These are phyloP conservation scores for Asterella californica DNA, from an alignment of 225 moss, liverwort and hornwort genomes.

Conservation along the genomic window DNA sequence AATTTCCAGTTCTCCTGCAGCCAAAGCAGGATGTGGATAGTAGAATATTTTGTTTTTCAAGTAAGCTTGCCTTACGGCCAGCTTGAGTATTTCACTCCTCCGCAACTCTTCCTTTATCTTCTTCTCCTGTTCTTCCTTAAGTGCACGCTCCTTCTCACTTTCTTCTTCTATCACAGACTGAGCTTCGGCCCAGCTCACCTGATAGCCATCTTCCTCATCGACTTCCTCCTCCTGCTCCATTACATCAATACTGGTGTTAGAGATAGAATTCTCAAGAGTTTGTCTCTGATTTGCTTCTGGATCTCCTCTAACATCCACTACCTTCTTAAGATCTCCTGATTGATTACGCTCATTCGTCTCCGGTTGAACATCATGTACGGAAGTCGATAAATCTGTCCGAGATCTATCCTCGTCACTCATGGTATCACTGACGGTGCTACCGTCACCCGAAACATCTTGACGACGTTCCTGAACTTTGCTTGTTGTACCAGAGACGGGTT, in stretches of 20 bases:
- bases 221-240: background rate
- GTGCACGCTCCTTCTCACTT: constrained; percentile 6
- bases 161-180: constrained; percentile 13
- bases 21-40: constrained; percentile 28
- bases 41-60: constrained; percentile 36
- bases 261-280: background rate
- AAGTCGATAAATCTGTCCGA: background rate
- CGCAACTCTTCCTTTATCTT: constrained; percentile 17
- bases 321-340: background rate
- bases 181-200: constrained; percentile 1
- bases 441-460: constrained; percentile 12
- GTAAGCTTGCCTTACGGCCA: constrained; percentile 24
- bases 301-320: background rate
- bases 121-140: constrained; percentile 17
- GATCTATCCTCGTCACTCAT: constrained; percentile 7
- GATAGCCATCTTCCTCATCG: background rate
- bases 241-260: background rate
- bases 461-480: constrained; percentile 28
- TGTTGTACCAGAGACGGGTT: constrained; percentile 20
- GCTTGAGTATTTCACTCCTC: constrained; percentile 23
- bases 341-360: constrained; percentile 14
- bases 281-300: background rate
- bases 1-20: constrained; percentile 27
- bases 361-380: constrained; percentile 12
- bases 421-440: constrained; percentile 10